Evolutionary conservation across 352 stramenopile genomes (phyloP).

Genomic region (Phytophthora rubi): DNA sequence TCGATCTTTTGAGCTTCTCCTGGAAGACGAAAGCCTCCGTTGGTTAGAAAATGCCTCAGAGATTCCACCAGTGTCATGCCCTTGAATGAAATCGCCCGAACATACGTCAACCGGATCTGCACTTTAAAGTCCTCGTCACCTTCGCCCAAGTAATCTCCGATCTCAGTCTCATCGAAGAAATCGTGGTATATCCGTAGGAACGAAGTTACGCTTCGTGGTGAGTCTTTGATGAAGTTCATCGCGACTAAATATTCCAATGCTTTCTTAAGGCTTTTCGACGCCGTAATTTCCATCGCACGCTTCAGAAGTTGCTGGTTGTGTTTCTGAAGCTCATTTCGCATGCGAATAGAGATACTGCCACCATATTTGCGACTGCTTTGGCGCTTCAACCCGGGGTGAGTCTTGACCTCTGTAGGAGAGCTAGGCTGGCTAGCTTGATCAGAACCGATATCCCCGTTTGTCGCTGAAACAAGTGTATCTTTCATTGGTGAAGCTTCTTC

Average conservation of each 20-base stretch:
- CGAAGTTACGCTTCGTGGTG: constrained; percentile 89
- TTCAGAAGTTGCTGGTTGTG: constrained; percentile 83
- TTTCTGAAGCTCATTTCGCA: constrained; percentile 86
- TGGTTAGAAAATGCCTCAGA: constrained; percentile 97
- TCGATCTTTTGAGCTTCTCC: constrained; percentile 99
- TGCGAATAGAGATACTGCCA: constrained; percentile 68
- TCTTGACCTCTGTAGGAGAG: constrained; percentile 23
- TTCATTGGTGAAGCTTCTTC: constrained; percentile 40
- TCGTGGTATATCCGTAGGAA: constrained; percentile 96
- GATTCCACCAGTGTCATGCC: constrained; percentile 97
- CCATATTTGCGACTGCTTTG: constrained; percentile 43
- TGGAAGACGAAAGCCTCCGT: constrained; percentile 96
- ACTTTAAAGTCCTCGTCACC: constrained; percentile 89
- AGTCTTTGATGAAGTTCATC: constrained; percentile 89
- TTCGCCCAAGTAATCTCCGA: constrained; percentile 97
- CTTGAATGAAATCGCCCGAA: constrained; percentile 96
- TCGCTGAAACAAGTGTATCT: constrained; percentile 1
- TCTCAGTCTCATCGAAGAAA: constrained; percentile 90
- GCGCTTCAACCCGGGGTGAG: constrained; percentile 13
- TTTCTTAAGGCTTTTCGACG: constrained; percentile 88
- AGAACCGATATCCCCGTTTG: constrained; percentile 3
- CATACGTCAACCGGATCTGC: constrained; percentile 95
- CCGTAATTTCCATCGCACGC: constrained; percentile 81
- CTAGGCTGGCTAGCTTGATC: constrained; percentile 21
- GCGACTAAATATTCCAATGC: constrained; percentile 85